Conservation (phyloP, 2,329 filamentous ascomycete genomes). For the Metarhizium sp. region DNA sequence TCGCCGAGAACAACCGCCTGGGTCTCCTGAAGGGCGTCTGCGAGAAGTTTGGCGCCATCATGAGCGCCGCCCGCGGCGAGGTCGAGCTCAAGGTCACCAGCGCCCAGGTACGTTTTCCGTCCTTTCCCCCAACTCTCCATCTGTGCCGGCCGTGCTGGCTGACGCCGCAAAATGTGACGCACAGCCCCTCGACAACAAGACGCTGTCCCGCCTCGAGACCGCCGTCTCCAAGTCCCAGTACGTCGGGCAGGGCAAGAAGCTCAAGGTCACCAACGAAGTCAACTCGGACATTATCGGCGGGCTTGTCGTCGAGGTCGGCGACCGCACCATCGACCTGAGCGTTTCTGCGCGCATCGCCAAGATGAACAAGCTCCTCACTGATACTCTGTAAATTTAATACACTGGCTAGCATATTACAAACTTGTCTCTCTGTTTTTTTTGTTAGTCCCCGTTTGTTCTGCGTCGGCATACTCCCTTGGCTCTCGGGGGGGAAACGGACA, state of each 20-base stretch:
- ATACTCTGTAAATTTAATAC: conserved; percentile 71
- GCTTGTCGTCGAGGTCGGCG: conserved; percentile 90
- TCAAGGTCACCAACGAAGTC: conserved; percentile 92
- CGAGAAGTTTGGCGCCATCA: conserved; percentile 79
- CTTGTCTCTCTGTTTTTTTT: neutral
- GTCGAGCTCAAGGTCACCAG: conserved; percentile 87
- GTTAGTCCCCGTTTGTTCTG: neutral
- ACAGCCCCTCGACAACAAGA: conserved; percentile 79
- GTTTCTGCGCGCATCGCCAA: conserved; percentile 90
- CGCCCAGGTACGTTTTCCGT: conserved; percentile 55
- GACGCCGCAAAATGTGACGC: neutral
- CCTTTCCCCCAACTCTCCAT: neutral
- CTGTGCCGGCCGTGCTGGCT: neutral
- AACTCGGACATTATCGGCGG: conserved; percentile 92
- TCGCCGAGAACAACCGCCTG: conserved; percentile 95
- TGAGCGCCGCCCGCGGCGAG: conserved; percentile 85
- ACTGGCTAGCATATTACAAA: conserved; percentile 1
- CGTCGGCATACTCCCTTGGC: neutral
- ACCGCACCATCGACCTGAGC: conserved; percentile 95
- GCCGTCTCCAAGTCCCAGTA: conserved; percentile 86
- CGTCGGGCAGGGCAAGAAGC: conserved; percentile 86
- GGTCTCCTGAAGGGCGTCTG: conserved; percentile 71
- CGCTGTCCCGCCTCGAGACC: conserved; percentile 73
- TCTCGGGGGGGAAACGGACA: neutral
- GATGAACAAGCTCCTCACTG: conserved; percentile 98